phyloP scores from a whole-genome alignment of 2,329 filamentous ascomycete species.

The Coleophoma cylindrospora region DNA sequence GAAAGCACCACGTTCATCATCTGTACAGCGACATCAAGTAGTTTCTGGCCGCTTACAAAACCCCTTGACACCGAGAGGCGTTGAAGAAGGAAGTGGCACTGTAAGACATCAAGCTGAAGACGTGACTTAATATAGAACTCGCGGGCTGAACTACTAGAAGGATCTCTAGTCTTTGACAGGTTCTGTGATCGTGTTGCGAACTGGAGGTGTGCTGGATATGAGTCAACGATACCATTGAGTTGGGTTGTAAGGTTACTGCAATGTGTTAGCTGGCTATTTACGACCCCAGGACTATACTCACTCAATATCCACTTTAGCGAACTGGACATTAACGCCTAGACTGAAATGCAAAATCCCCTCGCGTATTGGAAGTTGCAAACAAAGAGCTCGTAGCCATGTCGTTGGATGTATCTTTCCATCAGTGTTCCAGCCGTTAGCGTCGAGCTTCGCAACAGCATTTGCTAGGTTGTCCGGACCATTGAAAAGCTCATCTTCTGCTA shows the following conservation, averaged over 20 bases:
- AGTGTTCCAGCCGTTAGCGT: constrained; percentile 7
- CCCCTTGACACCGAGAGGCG: not conserved
- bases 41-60: not conserved
- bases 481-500: constrained; percentile 5
- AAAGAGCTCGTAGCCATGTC: constrained; percentile 5
- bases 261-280: no score
- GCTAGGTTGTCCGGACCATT: not conserved
- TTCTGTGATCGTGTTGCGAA: not conserved
- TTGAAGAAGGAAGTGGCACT: not conserved
- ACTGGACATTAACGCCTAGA: not conserved
- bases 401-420: constrained; percentile 5
- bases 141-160: no score
- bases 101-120: not conserved
- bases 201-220: not conserved
- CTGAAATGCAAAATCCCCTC: constrained; percentile 7
- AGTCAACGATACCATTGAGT: not conserved
- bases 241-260: not conserved
- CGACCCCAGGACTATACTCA: not conserved
- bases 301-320: constrained; percentile 3
- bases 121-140: not conserved
- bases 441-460: not conserved
- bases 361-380: constrained; percentile 2
- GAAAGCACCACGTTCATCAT: not conserved
- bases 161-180: not conserved
- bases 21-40: not conserved